These are phyloP conservation scores for Aspergillus sp. DNA, from an alignment of 2,329 filamentous ascomycete genomes.

Conservation along the genomic window DNA sequence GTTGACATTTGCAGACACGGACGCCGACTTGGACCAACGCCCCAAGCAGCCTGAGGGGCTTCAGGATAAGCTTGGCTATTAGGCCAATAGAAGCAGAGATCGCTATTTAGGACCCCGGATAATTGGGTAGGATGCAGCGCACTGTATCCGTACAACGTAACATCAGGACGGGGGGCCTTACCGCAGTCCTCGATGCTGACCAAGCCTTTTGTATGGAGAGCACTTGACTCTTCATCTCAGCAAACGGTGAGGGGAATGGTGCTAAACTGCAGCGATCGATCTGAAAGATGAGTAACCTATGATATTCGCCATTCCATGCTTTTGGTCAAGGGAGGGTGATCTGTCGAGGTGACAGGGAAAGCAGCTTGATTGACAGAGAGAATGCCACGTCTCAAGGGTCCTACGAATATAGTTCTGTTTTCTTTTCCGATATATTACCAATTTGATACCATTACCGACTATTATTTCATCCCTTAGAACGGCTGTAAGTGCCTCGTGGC, in stretches of 20 bases:
- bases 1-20: background rate
- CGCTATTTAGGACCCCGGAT: background rate
- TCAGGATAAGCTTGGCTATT: background rate
- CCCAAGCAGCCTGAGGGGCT: background rate
- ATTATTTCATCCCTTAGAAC: background rate
- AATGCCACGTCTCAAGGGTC: constrained; percentile 8
- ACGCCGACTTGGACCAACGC: background rate
- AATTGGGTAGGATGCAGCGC: background rate
- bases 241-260: constrained; percentile 6
- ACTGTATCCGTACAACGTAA: background rate
- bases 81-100: constrained; percentile 6
- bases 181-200: constrained; percentile 5
- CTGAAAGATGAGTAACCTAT: background rate
- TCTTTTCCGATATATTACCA: background rate
- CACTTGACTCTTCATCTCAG: background rate
- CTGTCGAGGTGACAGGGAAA: background rate
- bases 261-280: background rate
- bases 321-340: background rate
- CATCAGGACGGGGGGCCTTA: constrained; percentile 9
- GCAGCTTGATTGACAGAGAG: background rate
- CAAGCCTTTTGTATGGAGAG: constrained; percentile 6
- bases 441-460: background rate
- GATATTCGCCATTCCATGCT: background rate
- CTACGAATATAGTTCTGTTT: background rate
- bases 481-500: background rate